These are phyloP conservation scores for Pyrenochaeta sp. DNA, from an alignment of 2,329 filamentous ascomycete genomes.

Conservation along the genomic window DNA sequence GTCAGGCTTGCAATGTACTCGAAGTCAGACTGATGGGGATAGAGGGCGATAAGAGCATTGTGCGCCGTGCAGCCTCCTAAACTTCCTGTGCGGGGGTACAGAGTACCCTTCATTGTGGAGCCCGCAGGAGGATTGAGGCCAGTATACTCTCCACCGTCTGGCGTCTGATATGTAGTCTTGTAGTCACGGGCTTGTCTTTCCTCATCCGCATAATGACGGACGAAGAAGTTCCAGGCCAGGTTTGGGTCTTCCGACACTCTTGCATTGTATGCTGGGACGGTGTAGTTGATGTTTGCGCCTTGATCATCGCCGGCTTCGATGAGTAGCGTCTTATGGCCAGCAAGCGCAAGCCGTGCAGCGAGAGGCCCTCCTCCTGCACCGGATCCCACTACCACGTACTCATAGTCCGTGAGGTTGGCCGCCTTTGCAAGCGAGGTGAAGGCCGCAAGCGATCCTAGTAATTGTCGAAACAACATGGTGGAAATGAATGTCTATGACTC, in stretches of 20 bases:
- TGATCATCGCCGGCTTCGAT: conserved; percentile 69
- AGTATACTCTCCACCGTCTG: conserved; percentile 51
- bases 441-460: conserved; percentile 29
- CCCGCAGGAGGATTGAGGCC: conserved; percentile 63
- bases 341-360: conserved; percentile 65
- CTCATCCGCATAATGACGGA: conserved; percentile 67
- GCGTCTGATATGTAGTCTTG: conserved; percentile 65
- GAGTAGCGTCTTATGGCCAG: conserved; percentile 67
- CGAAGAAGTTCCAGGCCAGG: conserved; percentile 70
- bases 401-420: conserved; percentile 56
- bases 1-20: conserved; percentile 65
- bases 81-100: conserved; percentile 66
- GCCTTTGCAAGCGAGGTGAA: conserved; percentile 33
- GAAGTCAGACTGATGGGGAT: conserved; percentile 68
- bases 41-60: conserved; percentile 68
- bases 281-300: conserved; percentile 59
- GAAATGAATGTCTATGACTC: conserved; percentile 12
- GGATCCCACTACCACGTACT: conserved; percentile 70
- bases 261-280: conserved; percentile 63
- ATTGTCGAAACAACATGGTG: conserved; percentile 34
- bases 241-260: conserved; percentile 64
- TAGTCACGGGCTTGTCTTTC: conserved; percentile 62
- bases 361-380: conserved; percentile 45
- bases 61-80: conserved; percentile 69
- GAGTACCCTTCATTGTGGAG: conserved; percentile 61